Evolutionary conservation across 2,329 filamentous ascomycete species (phyloP).

Genomic region (Penicillium sp.): DNA sequence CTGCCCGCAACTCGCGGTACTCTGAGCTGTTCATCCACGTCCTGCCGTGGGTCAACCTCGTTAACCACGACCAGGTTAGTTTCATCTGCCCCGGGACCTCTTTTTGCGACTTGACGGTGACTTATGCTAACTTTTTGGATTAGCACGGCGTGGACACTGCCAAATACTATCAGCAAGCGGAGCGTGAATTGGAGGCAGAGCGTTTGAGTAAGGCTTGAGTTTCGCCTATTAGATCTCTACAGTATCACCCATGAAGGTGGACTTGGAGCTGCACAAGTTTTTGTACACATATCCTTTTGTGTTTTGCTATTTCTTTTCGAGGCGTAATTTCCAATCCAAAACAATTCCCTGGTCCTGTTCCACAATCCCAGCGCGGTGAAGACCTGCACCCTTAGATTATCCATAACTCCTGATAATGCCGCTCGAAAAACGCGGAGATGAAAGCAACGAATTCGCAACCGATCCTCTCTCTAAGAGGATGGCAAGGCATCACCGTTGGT

Average conservation of each 20-base stretch:
- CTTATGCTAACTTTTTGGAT: neutral
- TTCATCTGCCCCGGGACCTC: neutral
- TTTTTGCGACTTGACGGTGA: neutral
- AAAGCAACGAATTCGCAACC: neutral
- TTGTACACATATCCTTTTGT: constrained; percentile 32
- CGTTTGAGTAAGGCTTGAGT: constrained; percentile 40
- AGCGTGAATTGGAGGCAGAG: constrained; percentile 88
- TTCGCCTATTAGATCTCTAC: neutral
- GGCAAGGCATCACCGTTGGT: constrained; percentile 5
- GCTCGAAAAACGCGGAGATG: neutral
- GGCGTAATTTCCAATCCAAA: constrained; percentile 27
- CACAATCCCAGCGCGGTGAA: neutral
- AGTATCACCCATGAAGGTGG: constrained; percentile 2
- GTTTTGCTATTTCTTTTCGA: constrained; percentile 19
- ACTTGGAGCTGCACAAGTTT: constrained; percentile 19
- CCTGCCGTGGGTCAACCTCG: constrained; percentile 97
- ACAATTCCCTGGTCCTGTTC: constrained; percentile 17
- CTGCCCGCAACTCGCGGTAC: constrained; percentile 89
- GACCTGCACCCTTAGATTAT: neutral
- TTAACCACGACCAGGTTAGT: constrained; percentile 77
- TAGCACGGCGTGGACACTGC: constrained; percentile 96
- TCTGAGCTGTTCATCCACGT: constrained; percentile 79
- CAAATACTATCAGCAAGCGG: constrained; percentile 96
- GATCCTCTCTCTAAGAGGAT: neutral
- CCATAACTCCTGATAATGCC: neutral